A percentile compares a stretch with the other conserved stretches of the same genome.
phyloP scores from a whole-genome alignment of 1,284 basidiomycete species.

The Cutaneotrichosporon spelunceum region DNA sequence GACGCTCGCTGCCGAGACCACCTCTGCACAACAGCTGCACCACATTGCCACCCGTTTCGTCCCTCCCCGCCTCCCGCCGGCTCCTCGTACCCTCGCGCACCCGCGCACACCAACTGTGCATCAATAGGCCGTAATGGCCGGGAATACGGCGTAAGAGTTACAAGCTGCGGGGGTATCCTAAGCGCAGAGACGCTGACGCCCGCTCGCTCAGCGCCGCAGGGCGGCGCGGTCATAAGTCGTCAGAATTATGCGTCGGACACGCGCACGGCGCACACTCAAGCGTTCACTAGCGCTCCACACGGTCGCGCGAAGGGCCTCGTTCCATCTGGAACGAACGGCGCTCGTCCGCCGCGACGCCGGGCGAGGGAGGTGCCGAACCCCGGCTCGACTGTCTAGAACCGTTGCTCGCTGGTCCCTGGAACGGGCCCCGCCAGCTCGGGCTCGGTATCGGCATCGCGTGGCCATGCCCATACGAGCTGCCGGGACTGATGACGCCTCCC shows the following conservation, averaged over 20 bases:
- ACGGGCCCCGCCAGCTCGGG: conserved; percentile 39
- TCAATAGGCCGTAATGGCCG: conserved; percentile 7
- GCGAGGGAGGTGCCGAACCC: conserved; percentile 44
- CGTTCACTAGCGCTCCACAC: conserved; percentile 28
- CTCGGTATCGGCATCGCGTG: conserved; percentile 14
- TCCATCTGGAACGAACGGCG: conserved; percentile 40
- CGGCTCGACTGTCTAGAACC: conserved; percentile 51
- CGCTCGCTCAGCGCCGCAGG: not conserved
- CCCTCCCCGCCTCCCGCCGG: too few species aligned
- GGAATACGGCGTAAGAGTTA: conserved; percentile 11
- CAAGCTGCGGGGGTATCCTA: conserved; percentile 9
- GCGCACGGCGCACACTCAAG: not conserved
- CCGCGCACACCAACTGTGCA: conserved; percentile 7
- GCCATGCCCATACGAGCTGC: not conserved
- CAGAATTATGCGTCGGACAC: not conserved
- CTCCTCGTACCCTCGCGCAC: not conserved
- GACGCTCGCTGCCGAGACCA: too few species aligned
- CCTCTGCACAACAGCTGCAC: too few species aligned
- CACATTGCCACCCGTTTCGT: too few species aligned
- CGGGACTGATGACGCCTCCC: not conserved
- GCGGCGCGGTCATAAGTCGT: not conserved
- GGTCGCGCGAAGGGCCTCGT: conserved; percentile 38
- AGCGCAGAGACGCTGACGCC: not conserved
- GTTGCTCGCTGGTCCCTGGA: conserved; percentile 39
- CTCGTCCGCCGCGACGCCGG: conserved; percentile 29